Evolutionary conservation across 2,329 filamentous ascomycete species (phyloP), one percentile per base, ranked within the genome.

Genomic region (Cytospora piceae): DNA sequence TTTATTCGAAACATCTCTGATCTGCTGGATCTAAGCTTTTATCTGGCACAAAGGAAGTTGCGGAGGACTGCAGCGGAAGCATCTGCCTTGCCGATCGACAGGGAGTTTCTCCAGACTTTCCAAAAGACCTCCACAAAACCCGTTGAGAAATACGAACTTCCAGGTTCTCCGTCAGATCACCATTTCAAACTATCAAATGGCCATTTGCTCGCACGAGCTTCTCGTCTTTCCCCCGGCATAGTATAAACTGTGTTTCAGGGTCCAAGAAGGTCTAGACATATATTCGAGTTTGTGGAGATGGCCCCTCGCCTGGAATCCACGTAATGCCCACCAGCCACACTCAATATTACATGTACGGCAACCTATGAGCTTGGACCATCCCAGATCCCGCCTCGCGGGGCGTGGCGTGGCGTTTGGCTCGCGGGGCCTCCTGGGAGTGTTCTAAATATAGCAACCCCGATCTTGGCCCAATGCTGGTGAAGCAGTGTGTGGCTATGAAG

Each of bases 301-400:
- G 11, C 55, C 52, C 29, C 60, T 51, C 61, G 53, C 53, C 61
- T 51, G 39, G 60, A 46, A 27, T 29, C 53, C 61, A 51, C 61
- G 61, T 53, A 63, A 57, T 63, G 42, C 61, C 29, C 49, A 51
- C 61, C 53, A 54, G 61, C 61, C 61, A 63, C 61, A 63, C 55
- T 20, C 51, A 51, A 61, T 54, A 46, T 17, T 9, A 29, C 15
- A 29, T 42, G 34, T 37, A 46, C 39, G 37, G 42, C 53, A 37
- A 32, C 60, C 53, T n/a, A 37, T 55, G 61, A 63, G 61, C 61
- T 63, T 42, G 53, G 61, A 57, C 61, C 61, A 57, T 34, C 53
- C 53, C 53, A 39, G 51, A 39, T 24, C 14, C n/a, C 1, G 20
- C n/a, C 37, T 31, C 15, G 37, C 37, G 53, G 14, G 29, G 39